Conservation (phyloP, 352 stramenopile genomes). For the Phytophthora quininea region DNA sequence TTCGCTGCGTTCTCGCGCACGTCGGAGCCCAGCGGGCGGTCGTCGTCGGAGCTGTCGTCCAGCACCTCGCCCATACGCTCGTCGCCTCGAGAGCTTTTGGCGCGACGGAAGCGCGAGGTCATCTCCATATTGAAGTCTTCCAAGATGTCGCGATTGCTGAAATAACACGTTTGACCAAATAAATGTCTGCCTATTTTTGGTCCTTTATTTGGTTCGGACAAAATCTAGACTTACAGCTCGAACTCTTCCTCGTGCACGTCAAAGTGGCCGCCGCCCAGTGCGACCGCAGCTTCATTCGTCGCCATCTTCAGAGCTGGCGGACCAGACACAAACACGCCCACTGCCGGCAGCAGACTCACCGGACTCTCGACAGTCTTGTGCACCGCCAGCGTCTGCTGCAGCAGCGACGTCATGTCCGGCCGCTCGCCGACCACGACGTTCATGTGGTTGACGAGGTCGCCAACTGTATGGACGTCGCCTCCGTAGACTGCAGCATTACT, state of each 20-base stretch:
- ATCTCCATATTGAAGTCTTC: conserved; percentile 13
- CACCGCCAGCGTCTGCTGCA: conserved; percentile 32
- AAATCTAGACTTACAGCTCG: conserved; percentile 35
- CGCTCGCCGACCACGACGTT: conserved; percentile 40
- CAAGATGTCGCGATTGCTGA: background rate
- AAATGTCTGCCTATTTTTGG: conserved; percentile 2
- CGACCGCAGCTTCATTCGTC: conserved; percentile 41
- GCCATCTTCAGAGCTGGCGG: conserved; percentile 42
- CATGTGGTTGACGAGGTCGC: conserved; percentile 47
- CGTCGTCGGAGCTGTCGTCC: conserved; percentile 67
- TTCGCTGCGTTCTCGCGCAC: conserved; percentile 20
- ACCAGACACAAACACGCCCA: conserved; percentile 50
- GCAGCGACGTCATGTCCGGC: conserved; percentile 36
- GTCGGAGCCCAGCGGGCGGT: conserved; percentile 21
- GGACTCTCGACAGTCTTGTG: conserved; percentile 27
- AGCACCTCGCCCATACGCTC: conserved; percentile 60
- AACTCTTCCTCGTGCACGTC: conserved; percentile 65
- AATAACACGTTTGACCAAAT: background rate
- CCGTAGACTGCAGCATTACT: conserved; percentile 24
- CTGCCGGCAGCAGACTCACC: conserved; percentile 23
- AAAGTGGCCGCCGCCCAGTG: conserved; percentile 43
- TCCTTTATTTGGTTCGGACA: background rate
- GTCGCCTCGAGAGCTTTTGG: conserved; percentile 14
- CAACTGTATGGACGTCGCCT: conserved; percentile 45
- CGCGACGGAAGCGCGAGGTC: conserved; percentile 43